Percentiles rank a stretch among this genome's conserved stretches.
Evolutionary conservation across 148 eudicot species (phyloP).

Genomic region (Agrostemma githago): DNA sequence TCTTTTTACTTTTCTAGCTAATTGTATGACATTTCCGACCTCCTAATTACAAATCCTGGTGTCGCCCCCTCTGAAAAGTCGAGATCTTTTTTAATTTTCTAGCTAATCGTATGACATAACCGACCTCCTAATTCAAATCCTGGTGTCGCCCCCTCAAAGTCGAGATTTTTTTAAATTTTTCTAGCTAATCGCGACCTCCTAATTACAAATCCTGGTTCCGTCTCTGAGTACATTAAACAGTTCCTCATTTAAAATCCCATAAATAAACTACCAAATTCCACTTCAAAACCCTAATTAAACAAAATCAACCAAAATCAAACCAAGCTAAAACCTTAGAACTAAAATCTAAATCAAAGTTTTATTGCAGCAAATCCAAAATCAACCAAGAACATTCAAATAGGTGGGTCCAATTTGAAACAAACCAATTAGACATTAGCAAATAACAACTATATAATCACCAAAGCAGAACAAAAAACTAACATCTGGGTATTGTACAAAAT

Average conservation of each 20-base stretch:
- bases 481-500: slow-evolving; percentile 24
- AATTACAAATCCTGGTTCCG: neutral
- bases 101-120: too few species aligned
- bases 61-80: neutral
- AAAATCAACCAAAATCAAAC: neutral
- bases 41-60: neutral
- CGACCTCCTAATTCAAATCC: neutral
- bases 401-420: slow-evolving; percentile 24
- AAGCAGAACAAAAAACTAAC: too few species aligned
- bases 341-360: slow-evolving; percentile 8
- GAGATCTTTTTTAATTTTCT: too few species aligned
- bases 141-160: neutral
- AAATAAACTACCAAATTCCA: neutral
- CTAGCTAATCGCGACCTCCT: too few species aligned
- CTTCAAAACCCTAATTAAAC: slow-evolving; percentile 25
- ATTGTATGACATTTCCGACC: too few species aligned
- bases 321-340: slow-evolving; percentile 19
- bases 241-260: neutral
- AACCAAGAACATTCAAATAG: slow-evolving; percentile 11
- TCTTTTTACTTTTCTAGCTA: too few species aligned
- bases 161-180: too few species aligned
- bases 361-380: neutral
- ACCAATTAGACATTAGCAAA: neutral
- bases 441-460: neutral
- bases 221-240: slow-evolving; percentile 1